These are phyloP conservation scores for Leccinum cinnamomeum DNA, from an alignment of 1,284 basidiomycete species.

Conservation along the genomic window DNA sequence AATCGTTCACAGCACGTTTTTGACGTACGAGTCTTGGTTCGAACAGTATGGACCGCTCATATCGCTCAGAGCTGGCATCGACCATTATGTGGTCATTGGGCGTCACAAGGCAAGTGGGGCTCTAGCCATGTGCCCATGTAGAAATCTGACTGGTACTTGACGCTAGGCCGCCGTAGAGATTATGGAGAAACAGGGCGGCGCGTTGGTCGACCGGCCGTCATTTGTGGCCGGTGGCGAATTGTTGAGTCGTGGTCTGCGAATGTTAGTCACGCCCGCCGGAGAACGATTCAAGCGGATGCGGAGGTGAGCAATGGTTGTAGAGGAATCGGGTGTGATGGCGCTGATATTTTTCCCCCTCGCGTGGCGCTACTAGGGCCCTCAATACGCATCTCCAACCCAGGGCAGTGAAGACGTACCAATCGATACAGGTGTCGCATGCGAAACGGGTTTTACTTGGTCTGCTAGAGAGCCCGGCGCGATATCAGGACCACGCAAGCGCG, in stretches of 20 bases:
- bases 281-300: constrained; percentile 11
- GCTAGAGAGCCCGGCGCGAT: constrained; percentile 7
- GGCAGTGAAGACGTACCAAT: constrained; percentile 6
- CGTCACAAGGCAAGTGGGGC: constrained; percentile 11
- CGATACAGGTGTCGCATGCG: constrained; percentile 4
- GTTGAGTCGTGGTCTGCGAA: constrained; percentile 12
- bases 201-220: constrained; percentile 4
- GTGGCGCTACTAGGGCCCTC: constrained; percentile 7
- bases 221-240: constrained; percentile 9
- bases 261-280: background rate
- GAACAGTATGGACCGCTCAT: constrained; percentile 14
- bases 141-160: constrained; percentile 1
- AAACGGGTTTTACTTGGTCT: constrained; percentile 2
- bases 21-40: constrained; percentile 12
- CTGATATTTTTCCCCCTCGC: background rate
- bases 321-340: background rate
- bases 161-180: constrained; percentile 16
- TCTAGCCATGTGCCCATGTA: background rate
- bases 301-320: background rate
- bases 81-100: constrained; percentile 17
- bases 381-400: constrained; percentile 12
- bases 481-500: constrained; percentile 3
- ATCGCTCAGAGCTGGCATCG: constrained; percentile 10
- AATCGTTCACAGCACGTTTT: constrained; percentile 2
- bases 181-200: constrained; percentile 16